Evolutionary conservation across 2,329 filamentous ascomycete genomes (phyloP).

Genomic region (Dactylella cylindrospora): DNA sequence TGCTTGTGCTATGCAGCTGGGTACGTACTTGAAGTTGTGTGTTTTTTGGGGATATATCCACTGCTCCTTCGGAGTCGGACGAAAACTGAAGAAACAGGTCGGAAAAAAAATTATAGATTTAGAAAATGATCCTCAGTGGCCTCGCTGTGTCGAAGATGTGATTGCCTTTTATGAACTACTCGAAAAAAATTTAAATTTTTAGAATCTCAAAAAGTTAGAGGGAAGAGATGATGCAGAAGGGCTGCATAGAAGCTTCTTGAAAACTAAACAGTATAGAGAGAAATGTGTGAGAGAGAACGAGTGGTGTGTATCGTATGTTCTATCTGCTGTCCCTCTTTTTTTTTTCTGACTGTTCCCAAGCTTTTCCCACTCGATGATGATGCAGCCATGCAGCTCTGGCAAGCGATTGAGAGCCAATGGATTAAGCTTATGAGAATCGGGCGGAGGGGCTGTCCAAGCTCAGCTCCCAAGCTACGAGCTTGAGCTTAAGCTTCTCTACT

Average conservation of each 20-base stretch:
- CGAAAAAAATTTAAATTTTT: background rate
- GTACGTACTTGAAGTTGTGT: too few relatives aligned
- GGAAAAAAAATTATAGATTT: background rate
- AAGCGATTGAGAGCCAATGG: slow-evolving; percentile 16
- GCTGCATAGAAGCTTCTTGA: slow-evolving; percentile 44
- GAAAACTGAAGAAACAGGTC: background rate
- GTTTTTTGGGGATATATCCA: slow-evolving; percentile 6
- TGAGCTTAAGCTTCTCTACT: slow-evolving; percentile 23
- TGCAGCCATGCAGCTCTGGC: slow-evolving; percentile 20
- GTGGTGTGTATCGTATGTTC: slow-evolving; percentile 8
- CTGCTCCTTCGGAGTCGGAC: background rate
- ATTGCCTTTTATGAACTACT: slow-evolving; percentile 14
- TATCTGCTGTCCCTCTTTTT: background rate
- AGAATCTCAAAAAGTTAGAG: background rate
- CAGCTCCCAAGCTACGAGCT: slow-evolving; percentile 17
- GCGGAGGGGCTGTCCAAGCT: slow-evolving; percentile 14
- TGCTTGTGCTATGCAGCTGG: too few relatives aligned
- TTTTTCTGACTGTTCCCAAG: background rate
- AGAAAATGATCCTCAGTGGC: background rate
- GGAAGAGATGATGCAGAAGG: slow-evolving; percentile 28
- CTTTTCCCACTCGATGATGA: slow-evolving; percentile 9
- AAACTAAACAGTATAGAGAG: background rate
- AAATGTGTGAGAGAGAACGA: slow-evolving; percentile 5
- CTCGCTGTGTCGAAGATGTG: slow-evolving; percentile 6
- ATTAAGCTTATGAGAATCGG: slow-evolving; percentile 8